Percentiles rank a stretch among this genome's conserved stretches.
Conservation (phyloP, 345 rosid genomes). For the Eucalyptus polybractea region DNA sequence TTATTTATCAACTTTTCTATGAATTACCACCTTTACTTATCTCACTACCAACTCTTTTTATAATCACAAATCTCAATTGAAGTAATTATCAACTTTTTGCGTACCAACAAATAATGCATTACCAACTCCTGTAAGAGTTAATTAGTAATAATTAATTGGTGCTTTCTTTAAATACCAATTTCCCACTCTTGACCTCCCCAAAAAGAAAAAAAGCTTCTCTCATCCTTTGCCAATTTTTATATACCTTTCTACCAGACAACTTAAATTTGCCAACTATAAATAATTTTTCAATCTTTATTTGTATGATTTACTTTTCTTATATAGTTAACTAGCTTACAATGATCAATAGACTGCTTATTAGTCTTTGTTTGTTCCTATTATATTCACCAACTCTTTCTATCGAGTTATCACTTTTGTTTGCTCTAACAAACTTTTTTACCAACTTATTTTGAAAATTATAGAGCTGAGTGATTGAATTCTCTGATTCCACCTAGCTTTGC, state of each 20-base stretch:
- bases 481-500: no score
- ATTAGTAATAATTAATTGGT: background rate
- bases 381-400: background rate
- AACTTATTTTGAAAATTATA: no score
- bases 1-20: background rate
- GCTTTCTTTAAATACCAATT: background rate
- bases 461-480: background rate
- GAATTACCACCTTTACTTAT: background rate
- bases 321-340: background rate
- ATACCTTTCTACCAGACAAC: background rate
- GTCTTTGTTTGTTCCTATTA: no score
- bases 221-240: background rate
- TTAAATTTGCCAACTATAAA: background rate
- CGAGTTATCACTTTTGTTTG: background rate
- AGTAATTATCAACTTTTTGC: background rate
- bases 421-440: background rate
- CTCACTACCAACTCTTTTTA: background rate
- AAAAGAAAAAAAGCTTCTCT: background rate
- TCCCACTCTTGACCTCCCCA: background rate
- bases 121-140: background rate
- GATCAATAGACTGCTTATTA: background rate
- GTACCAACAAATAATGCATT: background rate
- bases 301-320: background rate
- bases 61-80: background rate
- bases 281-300: no score